Percentiles rank a stretch among this genome's conserved stretches.
phyloP scores from a whole-genome alignment of 345 rosid species.

The Lepidium africanum region DNA sequence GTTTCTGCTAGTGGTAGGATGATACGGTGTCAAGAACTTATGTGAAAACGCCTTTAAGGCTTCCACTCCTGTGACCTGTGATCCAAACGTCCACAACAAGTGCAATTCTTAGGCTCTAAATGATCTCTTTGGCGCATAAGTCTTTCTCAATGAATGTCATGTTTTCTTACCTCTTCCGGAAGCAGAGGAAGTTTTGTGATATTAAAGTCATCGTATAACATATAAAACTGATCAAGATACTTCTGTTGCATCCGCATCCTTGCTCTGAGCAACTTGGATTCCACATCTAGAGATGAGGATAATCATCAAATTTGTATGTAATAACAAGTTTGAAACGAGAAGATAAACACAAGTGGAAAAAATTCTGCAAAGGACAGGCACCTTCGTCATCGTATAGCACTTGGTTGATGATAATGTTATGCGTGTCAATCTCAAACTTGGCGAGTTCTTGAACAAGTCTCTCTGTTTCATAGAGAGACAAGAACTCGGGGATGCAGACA shows the following conservation, averaged over 20 bases:
- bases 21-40: conserved; percentile 54
- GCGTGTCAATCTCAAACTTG: conserved; percentile 96
- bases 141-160: not conserved
- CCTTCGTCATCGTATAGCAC: conserved; percentile 91
- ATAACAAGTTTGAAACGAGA: not conserved
- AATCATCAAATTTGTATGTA: not conserved
- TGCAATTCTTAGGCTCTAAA: not conserved
- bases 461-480: conserved; percentile 96
- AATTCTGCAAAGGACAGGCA: conserved; percentile 3
- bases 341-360: not conserved
- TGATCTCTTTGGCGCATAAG: not conserved
- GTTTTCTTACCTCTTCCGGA: conserved; percentile 74
- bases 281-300: conserved; percentile 41
- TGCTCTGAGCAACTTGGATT: conserved; percentile 86
- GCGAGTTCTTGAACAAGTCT: conserved; percentile 98
- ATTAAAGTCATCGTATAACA: conserved; percentile 95
- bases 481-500: conserved; percentile 98
- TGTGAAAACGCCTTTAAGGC: conserved; percentile 71
- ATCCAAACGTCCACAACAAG: conserved; percentile 3
- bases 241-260: conserved; percentile 98
- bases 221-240: conserved; percentile 96
- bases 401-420: conserved; percentile 94
- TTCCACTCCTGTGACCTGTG: conserved; percentile 91
- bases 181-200: conserved; percentile 93
- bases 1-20: conserved; percentile 36